Evolutionary conservation across 192 early-diverging fungal genomes (phyloP), one percentile per base, ranked within the genome.

Genomic region (Coemansia sp.): DNA sequence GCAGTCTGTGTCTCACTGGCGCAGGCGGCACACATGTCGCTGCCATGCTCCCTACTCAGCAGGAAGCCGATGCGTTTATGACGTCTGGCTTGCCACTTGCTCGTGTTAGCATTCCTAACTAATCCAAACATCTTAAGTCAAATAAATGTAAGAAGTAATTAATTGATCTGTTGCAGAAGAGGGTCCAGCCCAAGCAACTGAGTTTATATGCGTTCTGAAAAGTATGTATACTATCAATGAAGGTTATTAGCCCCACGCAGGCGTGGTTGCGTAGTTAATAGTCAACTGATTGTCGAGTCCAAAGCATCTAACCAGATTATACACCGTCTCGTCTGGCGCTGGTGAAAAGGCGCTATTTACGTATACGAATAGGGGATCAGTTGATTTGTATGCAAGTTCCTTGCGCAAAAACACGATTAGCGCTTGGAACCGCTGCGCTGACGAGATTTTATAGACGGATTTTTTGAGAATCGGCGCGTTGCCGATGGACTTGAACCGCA

Each of bases 291-390:
- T 89, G 36, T 94, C 91, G 21, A 90, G 86, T 21, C 85, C 87
- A 74, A 95, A 97, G 68, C 94, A 94, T 87, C 94, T 76, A 69
- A 86, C 86, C 59, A 97, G 68, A 71, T 92, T 95, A 7, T 85
- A 80, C 4, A 97, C 89, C 33, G 88, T 87, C 79, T 95, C 95
- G 70, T 97, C 95, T 16, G 95, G 95, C 34, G 95, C 87, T 10
- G 95, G 95, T 13, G 94, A 90, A 77, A 97, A 97, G n/a, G 94
- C 92, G 70, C 90, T 92, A 73, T 94, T 95, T 17, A 97, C 87
- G 75, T 97, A 97, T 24, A 97, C 79, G 70, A 97, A 94, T 93
- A 93, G 68, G 16, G 90, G 88, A 65, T 95, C 93, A 4, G 84
- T 83, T 13, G 87, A 74, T 65, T 90, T 87, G 69, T 90, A 93